These are phyloP conservation scores for Trichomonas gallinae DNA, from an alignment of 208 protist species.

Conservation along the genomic window DNA sequence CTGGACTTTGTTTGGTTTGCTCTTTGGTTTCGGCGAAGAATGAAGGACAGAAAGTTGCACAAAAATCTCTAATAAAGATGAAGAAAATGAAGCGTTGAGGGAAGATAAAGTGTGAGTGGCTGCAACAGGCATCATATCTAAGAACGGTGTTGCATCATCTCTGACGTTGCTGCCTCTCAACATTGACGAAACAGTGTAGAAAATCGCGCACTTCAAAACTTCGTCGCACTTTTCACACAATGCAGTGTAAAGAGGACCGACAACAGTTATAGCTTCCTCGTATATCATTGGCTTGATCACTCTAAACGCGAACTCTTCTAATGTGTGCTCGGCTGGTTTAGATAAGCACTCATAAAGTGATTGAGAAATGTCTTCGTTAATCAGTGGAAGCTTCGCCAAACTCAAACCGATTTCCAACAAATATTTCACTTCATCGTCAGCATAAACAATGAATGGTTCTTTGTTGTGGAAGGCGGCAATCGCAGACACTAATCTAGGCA, in stretches of 20 bases:
- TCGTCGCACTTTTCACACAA: not conserved
- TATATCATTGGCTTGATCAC: not conserved
- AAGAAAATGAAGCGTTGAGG: not conserved
- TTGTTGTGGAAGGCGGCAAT: not conserved
- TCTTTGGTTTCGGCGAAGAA: too few species aligned
- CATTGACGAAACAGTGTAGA: not conserved
- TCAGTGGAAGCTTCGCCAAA: not conserved
- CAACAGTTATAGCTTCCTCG: not conserved
- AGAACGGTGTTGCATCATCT: not conserved
- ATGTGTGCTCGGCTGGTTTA: not conserved
- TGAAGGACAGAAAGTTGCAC: too few species aligned
- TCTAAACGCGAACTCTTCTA: not conserved
- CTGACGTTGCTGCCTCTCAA: not conserved
- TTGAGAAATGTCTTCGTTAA: not conserved
- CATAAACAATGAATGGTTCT: not conserved
- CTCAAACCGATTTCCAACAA: not conserved
- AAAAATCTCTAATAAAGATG: not conserved
- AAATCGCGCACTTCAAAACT: not conserved
- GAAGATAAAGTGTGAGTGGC: not conserved
- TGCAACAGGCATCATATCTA: not conserved
- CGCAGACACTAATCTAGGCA: not conserved
- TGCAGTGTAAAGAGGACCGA: not conserved
- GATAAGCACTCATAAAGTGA: not conserved
- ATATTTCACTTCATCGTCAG: not conserved
- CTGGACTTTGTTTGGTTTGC: too few species aligned